Evolutionary conservation across 208 protist genomes (phyloP), one percentile per base, ranked within the genome.

Genomic region (Naegleria lovaniensis): DNA sequence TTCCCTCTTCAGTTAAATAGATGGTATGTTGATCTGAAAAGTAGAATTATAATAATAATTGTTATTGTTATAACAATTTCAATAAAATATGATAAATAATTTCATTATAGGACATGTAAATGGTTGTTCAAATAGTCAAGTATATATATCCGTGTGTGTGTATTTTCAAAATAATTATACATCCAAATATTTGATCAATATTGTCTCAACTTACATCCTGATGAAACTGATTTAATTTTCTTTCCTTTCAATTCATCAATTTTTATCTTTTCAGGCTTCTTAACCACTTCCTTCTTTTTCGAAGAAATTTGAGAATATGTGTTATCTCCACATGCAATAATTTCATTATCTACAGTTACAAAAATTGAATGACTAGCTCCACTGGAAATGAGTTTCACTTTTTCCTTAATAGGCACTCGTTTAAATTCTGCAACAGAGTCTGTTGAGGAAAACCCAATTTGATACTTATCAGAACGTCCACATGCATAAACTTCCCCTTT

Each of bases 301-400:
- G 67, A 36, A 36, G 29, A 13, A 36, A 79, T 36, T 79, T 79
- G 67, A 36, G 29, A 79, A 79, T 79, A 79, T 36, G 67, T 36
- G 36, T 79, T 79, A 79, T 79, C 67, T 36, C 83, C 83, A 85
- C 83, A 85, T 19, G 36, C 83, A 43, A 48, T 43, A 29, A 85
- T 48, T 48, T 85, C 40, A 85, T 85, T 48, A 29, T 85, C 38
- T 25, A 38, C 83, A 85, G 83, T 85, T 22, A 85, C 83, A 19
- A 85, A 51, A 48, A 85, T 85, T 0, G 83, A 85, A 85, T 85
- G 83, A 16, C 41, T 40, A 43, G 39, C 38, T n/a, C 83, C 83
- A 85, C 83, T 43, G 0, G 39, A 40, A 85, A 85, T 85, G 7
- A n/a, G 5, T 29, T 85, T 85, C 0, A 85, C 16, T 48, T 43